Evolutionary conservation across 176 grass and related monocot species (phyloP), one percentile per base, ranked within the genome.

Genomic region (Juncus inflexus): DNA sequence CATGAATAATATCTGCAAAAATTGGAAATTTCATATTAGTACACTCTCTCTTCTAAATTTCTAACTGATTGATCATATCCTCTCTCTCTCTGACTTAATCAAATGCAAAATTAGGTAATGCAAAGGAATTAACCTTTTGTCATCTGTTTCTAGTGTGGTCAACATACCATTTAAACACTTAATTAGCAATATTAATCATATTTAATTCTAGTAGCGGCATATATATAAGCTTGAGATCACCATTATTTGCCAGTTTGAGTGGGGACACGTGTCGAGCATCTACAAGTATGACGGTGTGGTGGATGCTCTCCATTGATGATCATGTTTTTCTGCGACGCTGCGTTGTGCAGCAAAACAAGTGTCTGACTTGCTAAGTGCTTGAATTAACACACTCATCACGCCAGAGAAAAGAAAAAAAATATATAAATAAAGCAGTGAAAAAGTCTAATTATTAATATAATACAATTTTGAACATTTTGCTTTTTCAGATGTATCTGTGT

Each of bases 171-270:
- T 67, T 52, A 67, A 42, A 3, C 43, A 47, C 37, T 67, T 52
- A 67, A 53, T 69, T 42, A 41, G 6, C 51, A 69, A 69, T 14
- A 40, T 54, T 3, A 39, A 38, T 10, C 37, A 57, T 69, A 57
- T 69, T 53, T 19, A 65, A 50, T 40, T 69, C 52, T 41, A 56
- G 39, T 57, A 69, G 66, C 55, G 66, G 66, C 39, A 57, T 69
- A 50, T 53, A 55, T 2, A 38, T 39, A 50, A 6, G 15, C 9
- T 36, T 5, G 28, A 19, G 40, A 42, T 47, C 43, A 47, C 9
- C 50, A 38, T 8, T 28, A 28, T 28, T 57, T 7, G 5, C 40
- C 15, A 2, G 11, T 7, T 12, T 40, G 11, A 14, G 55, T 50
- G 66, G 12, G 1, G 4, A 69, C 66, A 69, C 51, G 66, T 57